Base-by-base conservation (phyloP, 108 stramenopile genomes). In the Cafeteria roenbergensis region DNA sequence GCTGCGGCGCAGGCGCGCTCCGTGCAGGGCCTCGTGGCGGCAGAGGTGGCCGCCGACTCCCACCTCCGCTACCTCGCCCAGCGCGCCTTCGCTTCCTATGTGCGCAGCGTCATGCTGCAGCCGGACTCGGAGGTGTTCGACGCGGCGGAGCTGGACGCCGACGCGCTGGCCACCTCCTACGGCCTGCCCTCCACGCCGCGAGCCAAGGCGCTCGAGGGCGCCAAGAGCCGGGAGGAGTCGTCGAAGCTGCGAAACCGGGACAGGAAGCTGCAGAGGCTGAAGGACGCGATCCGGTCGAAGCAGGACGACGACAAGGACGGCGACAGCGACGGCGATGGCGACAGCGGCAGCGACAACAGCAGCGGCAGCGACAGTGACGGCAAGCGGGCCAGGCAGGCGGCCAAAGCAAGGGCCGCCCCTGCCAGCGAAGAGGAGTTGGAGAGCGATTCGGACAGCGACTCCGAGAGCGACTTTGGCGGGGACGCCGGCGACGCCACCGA, bases 1-100 rank as follows among this genome's bases (percentile, higher is more conserved):
- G 95, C 96, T 70, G 93, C 95, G 9, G 86, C 86, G 38, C 89
- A 90, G 73, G 86, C 92, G 8, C 80, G 90, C 22, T 57, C 87
- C 61, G 92, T 94, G 32, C 78, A 80, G n/a, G 80, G 82, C 64
- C 78, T 87, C 65, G 84, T 92, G 6, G 85, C 90, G 4, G 84
- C 88, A 0, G 69, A 92, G 62, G 85, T 93, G 29, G 92, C 91
- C 1, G 66, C 87, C 20, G 80, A 90, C 57, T 64, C 76, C 0
- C 69, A 87, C 34, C 66, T 87, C 63, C 78, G 85, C 55, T 55
- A 76, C 31, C 31, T 89, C 50, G 92, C 91, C 0, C 87, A 91
- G 70, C 88, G 88, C 51, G 91, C 94, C 20, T 99, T 94, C 64
- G 77, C 78, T 60, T 85, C 88, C 0, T 99, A 97, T 62, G 63